These are phyloP conservation scores for Fomitopsis schrenkii DNA, from an alignment of 1,284 basidiomycete species.

Conservation along the genomic window DNA sequence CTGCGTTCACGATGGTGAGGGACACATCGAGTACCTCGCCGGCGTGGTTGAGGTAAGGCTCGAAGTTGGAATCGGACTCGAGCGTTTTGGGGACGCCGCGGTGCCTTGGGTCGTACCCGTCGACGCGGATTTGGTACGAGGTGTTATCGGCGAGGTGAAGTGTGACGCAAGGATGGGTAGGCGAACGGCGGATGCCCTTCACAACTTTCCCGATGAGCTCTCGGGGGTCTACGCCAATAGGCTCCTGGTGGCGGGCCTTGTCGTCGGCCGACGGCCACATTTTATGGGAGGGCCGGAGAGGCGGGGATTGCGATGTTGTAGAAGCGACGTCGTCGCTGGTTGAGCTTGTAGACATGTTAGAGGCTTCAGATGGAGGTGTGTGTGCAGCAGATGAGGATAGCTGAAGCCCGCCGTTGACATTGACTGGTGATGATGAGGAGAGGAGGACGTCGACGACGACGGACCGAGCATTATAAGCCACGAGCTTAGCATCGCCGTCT, in stretches of 20 bases:
- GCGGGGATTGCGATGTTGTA: neutral
- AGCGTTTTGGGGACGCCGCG: slow-evolving; percentile 54
- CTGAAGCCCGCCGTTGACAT: neutral
- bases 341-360: neutral
- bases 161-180: slow-evolving; percentile 51
- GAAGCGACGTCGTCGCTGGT: neutral
- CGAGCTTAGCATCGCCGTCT: neutral
- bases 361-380: neutral
- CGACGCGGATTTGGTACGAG: slow-evolving; percentile 53
- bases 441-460: neutral
- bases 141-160: slow-evolving; percentile 52
- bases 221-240: slow-evolving; percentile 43
- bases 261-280: neutral
- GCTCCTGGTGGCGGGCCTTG: neutral
- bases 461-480: neutral
- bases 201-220: slow-evolving; percentile 50
- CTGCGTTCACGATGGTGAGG: slow-evolving; percentile 47
- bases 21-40: slow-evolving; percentile 32
- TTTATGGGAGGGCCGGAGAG: neutral
- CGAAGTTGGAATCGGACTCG: slow-evolving; percentile 47
- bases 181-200: slow-evolving; percentile 42
- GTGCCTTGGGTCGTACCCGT: slow-evolving; percentile 54
- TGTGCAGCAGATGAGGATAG: neutral
- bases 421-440: neutral
- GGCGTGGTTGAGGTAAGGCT: slow-evolving; percentile 35